Evolutionary conservation across 176 grass and related monocot genomes (phyloP).

Genomic region (Alopecurus myosuroides): DNA sequence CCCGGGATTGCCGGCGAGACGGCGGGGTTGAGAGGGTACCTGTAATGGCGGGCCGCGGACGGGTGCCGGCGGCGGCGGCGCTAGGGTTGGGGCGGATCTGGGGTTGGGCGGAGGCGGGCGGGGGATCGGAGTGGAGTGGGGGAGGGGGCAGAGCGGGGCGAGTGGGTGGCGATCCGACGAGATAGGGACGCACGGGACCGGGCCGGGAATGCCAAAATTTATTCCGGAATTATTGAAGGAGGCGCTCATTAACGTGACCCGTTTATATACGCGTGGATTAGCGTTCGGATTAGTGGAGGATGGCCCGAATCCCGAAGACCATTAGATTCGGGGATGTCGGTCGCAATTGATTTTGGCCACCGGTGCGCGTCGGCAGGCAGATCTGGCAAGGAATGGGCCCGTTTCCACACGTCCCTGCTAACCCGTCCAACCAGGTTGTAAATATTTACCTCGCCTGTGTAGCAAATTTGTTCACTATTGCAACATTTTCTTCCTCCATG

Average conservation of each 20-base stretch:
- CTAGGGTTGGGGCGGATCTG: constrained; percentile 40
- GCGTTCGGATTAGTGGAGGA: background rate
- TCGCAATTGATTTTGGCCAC: too few relatives aligned
- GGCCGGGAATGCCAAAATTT: too few relatives aligned
- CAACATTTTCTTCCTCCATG: too few relatives aligned
- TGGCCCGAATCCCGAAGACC: background rate
- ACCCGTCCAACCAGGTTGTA: too few relatives aligned
- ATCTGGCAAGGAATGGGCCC: too few relatives aligned
- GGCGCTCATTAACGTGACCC: background rate
- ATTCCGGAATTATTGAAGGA: background rate
- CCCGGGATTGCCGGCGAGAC: too few relatives aligned
- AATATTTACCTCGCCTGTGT: too few relatives aligned
- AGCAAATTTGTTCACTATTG: too few relatives aligned
- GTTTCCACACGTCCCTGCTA: too few relatives aligned
- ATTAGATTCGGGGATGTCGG: constrained; percentile 39
- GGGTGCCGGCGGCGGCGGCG: background rate
- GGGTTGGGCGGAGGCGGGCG: background rate
- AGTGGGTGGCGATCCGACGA: constrained; percentile 49
- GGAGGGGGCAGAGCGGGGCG: background rate
- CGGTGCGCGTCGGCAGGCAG: too few relatives aligned
- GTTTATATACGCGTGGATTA: background rate
- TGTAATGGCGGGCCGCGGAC: background rate
- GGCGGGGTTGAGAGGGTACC: background rate
- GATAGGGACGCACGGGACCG: constrained; percentile 35
- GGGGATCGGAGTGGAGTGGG: background rate